Evolutionary conservation across 805 yeast species (phyloP), one percentile per base, ranked within the genome.

Genomic region (Blastobotrys chiropterorum): DNA sequence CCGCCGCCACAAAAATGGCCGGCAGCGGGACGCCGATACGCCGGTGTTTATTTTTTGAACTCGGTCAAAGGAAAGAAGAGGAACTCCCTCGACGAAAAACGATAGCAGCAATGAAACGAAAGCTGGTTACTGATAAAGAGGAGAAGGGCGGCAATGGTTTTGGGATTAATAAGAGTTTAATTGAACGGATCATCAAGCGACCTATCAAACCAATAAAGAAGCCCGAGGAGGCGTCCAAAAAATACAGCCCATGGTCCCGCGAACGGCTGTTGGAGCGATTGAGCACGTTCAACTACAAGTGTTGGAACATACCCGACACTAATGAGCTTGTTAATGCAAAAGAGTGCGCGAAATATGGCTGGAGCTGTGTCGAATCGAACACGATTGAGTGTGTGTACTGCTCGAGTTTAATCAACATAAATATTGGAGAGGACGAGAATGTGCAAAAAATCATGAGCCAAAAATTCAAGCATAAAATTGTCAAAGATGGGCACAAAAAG

Each of bases 181-280:
- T 26, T 11, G 34, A 26, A 11, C 34, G 34, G 34, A 26, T 26
- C 5, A 26, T 26, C 34, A 26, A 26, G 11, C 34, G 34, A 26
- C 34, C 34, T 11, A 26, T 26, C 5, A 26, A 26, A 26, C 34
- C 34, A 6, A 11, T 26, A 26, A 26, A 26, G 34, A 26, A 26
- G 11, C 34, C 5, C 34, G 34, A 26, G 11, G 34, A 26, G 11
- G 34, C 34, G 34, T 26, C 34, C 11, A 22, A 45, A 14, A 46
- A 16, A 20, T 47, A 47, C 21, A 17, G 38, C 38, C 56, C 56
- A 6, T 53, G 56, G 56, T 53, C 56, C 31, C 47, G 53, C 16
- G 52, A 53, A 7, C 15, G 19, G 14, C 48, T 53, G 20, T 46
- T 53, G 2, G 39, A 40, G 6, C 38, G 56, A 16, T 46, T 53